Evolutionary conservation across 73 alveolate species (phyloP).

Genomic region (Paramecium sonneborni): DNA sequence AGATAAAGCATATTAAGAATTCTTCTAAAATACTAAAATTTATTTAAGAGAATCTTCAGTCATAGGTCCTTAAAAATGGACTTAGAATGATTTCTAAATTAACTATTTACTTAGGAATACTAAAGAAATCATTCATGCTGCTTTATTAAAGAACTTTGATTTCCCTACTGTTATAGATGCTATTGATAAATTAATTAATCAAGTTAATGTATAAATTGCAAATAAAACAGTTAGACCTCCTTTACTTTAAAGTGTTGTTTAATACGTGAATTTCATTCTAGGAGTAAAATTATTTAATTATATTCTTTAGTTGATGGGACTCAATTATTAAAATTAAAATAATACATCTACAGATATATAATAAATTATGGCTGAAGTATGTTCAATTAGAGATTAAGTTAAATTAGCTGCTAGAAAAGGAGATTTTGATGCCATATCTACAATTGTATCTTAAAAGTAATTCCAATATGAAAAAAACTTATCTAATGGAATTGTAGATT

Average conservation of each 20-base stretch:
- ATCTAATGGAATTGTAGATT: conserved; percentile 80
- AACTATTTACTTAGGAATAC: conserved; percentile 68
- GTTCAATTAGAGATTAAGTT: conserved; percentile 18
- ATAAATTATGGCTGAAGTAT: not conserved
- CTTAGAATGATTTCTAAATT: conserved; percentile 75
- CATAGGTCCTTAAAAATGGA: conserved; percentile 84
- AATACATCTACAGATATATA: not conserved
- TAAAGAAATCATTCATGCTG: conserved; percentile 78
- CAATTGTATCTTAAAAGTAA: conserved; percentile 59
- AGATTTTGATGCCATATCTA: conserved; percentile 55
- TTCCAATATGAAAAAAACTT: conserved; percentile 70
- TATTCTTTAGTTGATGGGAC: conserved; percentile 64
- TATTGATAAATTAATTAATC: conserved; percentile 75
- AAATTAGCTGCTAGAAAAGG: conserved; percentile 51
- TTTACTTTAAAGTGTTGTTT: conserved; percentile 73
- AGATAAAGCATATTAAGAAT: conserved; percentile 87
- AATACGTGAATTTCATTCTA: conserved; percentile 76
- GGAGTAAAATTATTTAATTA: conserved; percentile 80
- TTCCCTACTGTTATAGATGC: conserved; percentile 87
- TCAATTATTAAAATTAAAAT: conserved; percentile 68
- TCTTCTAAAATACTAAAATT: conserved; percentile 86
- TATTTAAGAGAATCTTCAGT: conserved; percentile 77
- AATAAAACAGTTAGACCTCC: conserved; percentile 75
- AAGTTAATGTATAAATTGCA: conserved; percentile 81
- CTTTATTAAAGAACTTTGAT: conserved; percentile 89